Conservation (phyloP, 208 protist genomes). For the Tritrichomonas foetus region DNA sequence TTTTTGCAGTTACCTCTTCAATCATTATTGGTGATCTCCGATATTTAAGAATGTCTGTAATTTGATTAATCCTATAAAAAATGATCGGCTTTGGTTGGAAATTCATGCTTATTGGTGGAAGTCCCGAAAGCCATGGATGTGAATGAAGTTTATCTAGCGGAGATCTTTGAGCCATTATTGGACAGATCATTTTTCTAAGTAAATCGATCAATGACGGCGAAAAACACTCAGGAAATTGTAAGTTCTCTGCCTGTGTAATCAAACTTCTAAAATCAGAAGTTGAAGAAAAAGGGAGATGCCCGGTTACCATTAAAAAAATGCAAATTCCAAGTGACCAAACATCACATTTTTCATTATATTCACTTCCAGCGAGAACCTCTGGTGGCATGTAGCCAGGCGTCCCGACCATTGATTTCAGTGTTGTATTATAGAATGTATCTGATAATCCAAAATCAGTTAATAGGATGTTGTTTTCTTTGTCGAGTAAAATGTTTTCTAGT, state of each 20-base stretch:
- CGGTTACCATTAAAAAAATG: neutral
- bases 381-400: neutral
- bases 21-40: neutral
- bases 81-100: neutral
- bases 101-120: neutral
- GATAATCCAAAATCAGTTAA: constrained; percentile 33
- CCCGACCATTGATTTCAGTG: neutral
- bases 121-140: neutral
- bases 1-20: neutral
- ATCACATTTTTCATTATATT: neutral
- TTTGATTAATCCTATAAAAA: neutral
- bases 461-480: neutral
- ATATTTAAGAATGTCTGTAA: neutral
- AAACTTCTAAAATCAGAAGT: neutral
- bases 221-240: neutral
- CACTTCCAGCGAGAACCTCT: neutral
- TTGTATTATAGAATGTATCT: neutral
- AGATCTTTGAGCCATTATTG: neutral
- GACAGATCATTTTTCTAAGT: neutral
- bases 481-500: constrained; percentile 12
- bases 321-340: constrained; percentile 37
- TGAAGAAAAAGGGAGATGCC: neutral
- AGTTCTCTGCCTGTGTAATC: neutral
- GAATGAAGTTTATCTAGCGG: neutral
- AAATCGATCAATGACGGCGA: neutral